Conservation (phyloP, 805 yeast species). For the Debaryomyces hansenii region DNA sequence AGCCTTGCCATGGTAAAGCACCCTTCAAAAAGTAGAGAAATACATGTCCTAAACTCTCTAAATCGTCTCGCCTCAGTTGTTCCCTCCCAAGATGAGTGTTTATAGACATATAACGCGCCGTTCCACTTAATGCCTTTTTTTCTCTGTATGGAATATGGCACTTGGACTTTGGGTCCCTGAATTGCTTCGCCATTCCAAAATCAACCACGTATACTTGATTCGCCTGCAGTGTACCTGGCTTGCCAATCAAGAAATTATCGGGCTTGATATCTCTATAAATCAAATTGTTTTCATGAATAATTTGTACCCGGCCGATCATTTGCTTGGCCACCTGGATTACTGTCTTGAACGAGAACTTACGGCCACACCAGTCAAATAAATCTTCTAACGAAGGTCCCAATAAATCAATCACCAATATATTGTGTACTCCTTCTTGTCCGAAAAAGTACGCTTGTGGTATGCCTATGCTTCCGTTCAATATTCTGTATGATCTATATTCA, state of each 20-base stretch:
- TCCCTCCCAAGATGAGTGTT: conserved; percentile 97
- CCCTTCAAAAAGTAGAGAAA: conserved; percentile 94
- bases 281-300: conserved; percentile 84
- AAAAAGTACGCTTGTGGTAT: conserved; percentile 96
- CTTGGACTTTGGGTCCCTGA: conserved; percentile 93
- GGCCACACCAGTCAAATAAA: conserved; percentile 96
- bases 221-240: conserved; percentile 80
- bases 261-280: conserved; percentile 98
- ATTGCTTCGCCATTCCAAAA: conserved; percentile 98
- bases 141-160: conserved; percentile 96
- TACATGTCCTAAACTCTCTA: conserved; percentile 95
- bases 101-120: conserved; percentile 98
- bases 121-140: conserved; percentile 92
- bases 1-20: conserved; percentile 97
- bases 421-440: conserved; percentile 97
- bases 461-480: conserved; percentile 77
- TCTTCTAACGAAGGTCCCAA: conserved; percentile 96
- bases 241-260: conserved; percentile 92
- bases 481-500: conserved; percentile 93
- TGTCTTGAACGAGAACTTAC: conserved; percentile 83
- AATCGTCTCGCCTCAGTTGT: conserved; percentile 93
- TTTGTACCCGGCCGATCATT: conserved; percentile 85
- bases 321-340: conserved; percentile 93
- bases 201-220: conserved; percentile 88
- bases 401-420: conserved; percentile 89